Percentiles rank a stretch among this genome's conserved stretches.
Evolutionary conservation across 2,329 filamentous ascomycete species (phyloP).

Genomic region (Venturia asperata): DNA sequence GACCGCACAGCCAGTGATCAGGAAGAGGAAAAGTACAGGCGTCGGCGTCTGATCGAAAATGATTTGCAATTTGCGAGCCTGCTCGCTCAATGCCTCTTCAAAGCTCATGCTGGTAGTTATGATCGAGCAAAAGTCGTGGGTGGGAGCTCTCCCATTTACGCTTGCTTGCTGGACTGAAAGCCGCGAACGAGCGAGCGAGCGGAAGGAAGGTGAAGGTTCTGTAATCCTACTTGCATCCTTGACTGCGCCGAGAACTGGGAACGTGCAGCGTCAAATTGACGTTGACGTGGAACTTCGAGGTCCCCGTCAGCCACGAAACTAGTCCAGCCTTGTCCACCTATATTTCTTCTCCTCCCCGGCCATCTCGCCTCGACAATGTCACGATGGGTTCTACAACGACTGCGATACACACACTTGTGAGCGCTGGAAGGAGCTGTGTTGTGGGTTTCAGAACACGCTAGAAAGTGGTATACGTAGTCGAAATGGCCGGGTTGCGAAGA

Average conservation of each 20-base stretch:
- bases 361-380: neutral
- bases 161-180: neutral
- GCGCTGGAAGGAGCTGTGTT: too few relatives aligned
- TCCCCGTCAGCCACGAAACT: neutral
- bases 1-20: neutral
- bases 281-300: constrained; percentile 6
- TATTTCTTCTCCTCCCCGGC: neutral
- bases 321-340: neutral
- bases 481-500: too few relatives aligned
- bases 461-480: too few relatives aligned
- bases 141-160: constrained; percentile 1
- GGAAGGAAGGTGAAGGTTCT: neutral
- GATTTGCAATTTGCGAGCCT: constrained; percentile 1
- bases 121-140: neutral
- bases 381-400: neutral
- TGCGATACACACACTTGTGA: too few relatives aligned
- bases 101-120: constrained; percentile 6
- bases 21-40: neutral
- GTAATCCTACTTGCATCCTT: neutral
- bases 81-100: constrained; percentile 4
- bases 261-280: neutral
- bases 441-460: too few relatives aligned
- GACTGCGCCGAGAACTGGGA: neutral
- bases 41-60: neutral
- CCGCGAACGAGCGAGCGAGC: neutral